phyloP scores from a whole-genome alignment of 2,329 filamentous ascomycete species.

The Leptodontidium sp. region DNA sequence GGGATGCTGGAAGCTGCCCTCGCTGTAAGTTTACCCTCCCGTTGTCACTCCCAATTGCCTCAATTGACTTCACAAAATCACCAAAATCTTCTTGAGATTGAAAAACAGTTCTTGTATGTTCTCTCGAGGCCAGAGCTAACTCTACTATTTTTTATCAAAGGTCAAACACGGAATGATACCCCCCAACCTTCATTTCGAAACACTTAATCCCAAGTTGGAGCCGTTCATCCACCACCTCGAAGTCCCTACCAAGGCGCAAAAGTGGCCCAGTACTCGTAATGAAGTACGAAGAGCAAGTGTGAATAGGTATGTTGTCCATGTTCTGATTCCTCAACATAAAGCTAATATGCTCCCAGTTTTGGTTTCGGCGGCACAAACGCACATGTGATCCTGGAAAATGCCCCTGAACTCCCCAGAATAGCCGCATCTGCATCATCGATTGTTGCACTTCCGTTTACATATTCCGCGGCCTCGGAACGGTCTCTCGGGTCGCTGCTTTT shows the following conservation, averaged over 20 bases:
- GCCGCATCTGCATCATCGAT: neutral
- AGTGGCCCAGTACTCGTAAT: constrained; percentile 36
- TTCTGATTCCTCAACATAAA: neutral
- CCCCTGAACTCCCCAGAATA: neutral
- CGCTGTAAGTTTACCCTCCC: constrained; percentile 31
- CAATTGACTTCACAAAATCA: neutral
- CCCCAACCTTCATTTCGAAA: constrained; percentile 43
- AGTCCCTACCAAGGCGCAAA: constrained; percentile 17
- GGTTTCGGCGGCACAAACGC: constrained; percentile 29
- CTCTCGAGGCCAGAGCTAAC: neutral
- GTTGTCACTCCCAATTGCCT: neutral
- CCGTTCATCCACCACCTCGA: constrained; percentile 36
- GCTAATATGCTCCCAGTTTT: constrained; percentile 27
- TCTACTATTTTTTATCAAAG: neutral
- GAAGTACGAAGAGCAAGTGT: constrained; percentile 36
- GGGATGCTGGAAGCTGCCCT: constrained; percentile 54
- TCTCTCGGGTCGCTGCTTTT: constrained; percentile 15
- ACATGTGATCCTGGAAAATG: constrained; percentile 26
- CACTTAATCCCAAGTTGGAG: constrained; percentile 38
- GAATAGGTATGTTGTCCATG: constrained; percentile 28
- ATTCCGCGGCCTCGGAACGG: constrained; percentile 25
- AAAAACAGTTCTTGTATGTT: neutral
- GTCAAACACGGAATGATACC: constrained; percentile 38
- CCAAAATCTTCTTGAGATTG: neutral
- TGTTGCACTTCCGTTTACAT: constrained; percentile 22